phyloP scores from a whole-genome alignment of 176 grass and related monocot genomes.

The Paspalum notatum region DNA sequence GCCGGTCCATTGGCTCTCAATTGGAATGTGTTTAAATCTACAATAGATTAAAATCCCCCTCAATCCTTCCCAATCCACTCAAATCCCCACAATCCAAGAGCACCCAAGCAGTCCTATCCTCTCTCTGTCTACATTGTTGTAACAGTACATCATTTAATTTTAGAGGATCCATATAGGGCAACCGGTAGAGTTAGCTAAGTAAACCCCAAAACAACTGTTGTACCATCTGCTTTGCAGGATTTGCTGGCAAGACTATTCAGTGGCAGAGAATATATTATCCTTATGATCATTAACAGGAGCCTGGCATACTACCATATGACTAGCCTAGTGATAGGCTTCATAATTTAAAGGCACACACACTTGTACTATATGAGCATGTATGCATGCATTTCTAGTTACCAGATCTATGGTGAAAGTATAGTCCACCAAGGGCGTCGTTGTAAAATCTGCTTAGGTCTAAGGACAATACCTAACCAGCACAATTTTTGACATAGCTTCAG shows the following conservation, averaged over 20 bases:
- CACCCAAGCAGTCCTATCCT: too few species aligned
- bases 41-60: too few species aligned
- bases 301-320: constrained; percentile 14
- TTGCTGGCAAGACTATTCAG: constrained; percentile 16
- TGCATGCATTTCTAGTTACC: background rate
- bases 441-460: background rate
- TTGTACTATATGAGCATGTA: background rate
- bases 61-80: too few species aligned
- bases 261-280: constrained; percentile 17
- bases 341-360: constrained; percentile 19
- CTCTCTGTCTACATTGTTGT: too few species aligned
- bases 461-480: background rate
- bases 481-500: background rate
- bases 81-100: too few species aligned
- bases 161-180: too few species aligned
- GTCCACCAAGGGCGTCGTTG: constrained; percentile 14
- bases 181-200: too few species aligned
- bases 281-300: background rate
- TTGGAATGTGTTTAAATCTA: too few species aligned
- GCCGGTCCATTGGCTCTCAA: too few species aligned
- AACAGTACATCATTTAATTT: too few species aligned
- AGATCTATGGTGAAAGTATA: background rate
- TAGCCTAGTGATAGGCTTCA: constrained; percentile 19
- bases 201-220: too few species aligned
- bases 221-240: background rate